A percentile compares a stretch with the other conserved stretches of the same genome.
phyloP scores from a whole-genome alignment of 768 basidiomycete species.

The Saitozyma podzolica region DNA sequence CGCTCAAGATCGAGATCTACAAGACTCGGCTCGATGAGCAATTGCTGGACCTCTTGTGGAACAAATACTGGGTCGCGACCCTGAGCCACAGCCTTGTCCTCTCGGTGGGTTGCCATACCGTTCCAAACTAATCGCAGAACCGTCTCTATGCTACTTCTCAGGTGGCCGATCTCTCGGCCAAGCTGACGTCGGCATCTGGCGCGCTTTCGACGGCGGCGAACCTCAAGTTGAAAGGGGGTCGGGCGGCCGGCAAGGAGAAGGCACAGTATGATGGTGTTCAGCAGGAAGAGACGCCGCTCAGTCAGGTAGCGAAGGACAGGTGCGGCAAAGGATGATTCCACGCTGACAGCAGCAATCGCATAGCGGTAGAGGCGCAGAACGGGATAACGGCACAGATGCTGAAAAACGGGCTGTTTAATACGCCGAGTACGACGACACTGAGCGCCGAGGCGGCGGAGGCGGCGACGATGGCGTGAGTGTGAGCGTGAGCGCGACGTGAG shows the following conservation, averaged over 20 bases:
- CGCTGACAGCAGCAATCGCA: slow-evolving; percentile 66
- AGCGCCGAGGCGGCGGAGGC: slow-evolving; percentile 16
- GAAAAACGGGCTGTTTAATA: slow-evolving; percentile 81
- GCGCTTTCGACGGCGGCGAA: slow-evolving; percentile 46
- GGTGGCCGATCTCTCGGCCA: slow-evolving; percentile 83
- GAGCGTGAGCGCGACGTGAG: no score
- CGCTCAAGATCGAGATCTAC: slow-evolving; percentile 90
- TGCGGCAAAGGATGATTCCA: slow-evolving; percentile 53
- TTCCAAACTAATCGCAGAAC: slow-evolving; percentile 61
- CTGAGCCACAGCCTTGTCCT: slow-evolving; percentile 89
- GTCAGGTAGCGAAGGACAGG: slow-evolving; percentile 91
- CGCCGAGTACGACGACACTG: slow-evolving; percentile 22
- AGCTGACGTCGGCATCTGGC: slow-evolving; percentile 58
- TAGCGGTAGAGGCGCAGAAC: slow-evolving; percentile 87
- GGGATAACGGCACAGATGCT: slow-evolving; percentile 90
- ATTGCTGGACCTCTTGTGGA: slow-evolving; percentile 88
- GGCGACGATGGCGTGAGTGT: slow-evolving; percentile 5
- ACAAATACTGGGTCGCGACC: slow-evolving; percentile 99
- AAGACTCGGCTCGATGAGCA: slow-evolving; percentile 85
- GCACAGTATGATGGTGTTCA: slow-evolving; percentile 54
- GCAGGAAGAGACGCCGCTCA: slow-evolving; percentile 82
- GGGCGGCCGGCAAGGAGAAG: slow-evolving; percentile 57
- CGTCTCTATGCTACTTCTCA: slow-evolving; percentile 91
- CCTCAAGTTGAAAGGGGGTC: slow-evolving; percentile 12
- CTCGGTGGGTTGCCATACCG: slow-evolving; percentile 61